A percentile compares a stretch with the other conserved stretches of the same genome.
Evolutionary conservation across 2,329 filamentous ascomycete species (phyloP).

Genomic region (Monilinia aucupariae): DNA sequence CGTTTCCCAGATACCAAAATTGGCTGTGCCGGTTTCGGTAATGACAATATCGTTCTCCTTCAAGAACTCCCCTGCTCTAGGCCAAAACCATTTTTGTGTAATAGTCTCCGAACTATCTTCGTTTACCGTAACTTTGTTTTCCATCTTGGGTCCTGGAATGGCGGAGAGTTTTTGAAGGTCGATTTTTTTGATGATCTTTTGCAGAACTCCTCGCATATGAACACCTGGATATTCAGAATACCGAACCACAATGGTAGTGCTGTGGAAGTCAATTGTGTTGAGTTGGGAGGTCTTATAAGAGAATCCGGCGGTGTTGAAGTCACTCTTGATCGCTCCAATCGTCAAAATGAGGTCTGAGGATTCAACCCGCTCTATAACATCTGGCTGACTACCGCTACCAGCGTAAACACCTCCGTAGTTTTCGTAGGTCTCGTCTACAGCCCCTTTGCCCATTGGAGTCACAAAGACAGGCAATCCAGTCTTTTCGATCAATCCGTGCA

Average conservation of each 20-base stretch:
- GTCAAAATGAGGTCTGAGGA: slow-evolving; percentile 64
- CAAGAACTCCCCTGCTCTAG: slow-evolving; percentile 66
- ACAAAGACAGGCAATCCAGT: slow-evolving; percentile 76
- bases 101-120: slow-evolving; percentile 44
- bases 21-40: slow-evolving; percentile 82
- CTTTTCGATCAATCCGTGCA: slow-evolving; percentile 66
- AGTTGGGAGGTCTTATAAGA: slow-evolving; percentile 72
- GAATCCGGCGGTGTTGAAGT: slow-evolving; percentile 81
- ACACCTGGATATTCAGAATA: slow-evolving; percentile 76
- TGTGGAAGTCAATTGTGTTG: slow-evolving; percentile 77
- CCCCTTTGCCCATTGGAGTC: slow-evolving; percentile 86
- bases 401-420: slow-evolving; percentile 82
- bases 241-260: slow-evolving; percentile 63
- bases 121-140: slow-evolving; percentile 45
- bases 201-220: slow-evolving; percentile 71
- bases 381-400: slow-evolving; percentile 65
- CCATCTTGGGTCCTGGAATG: slow-evolving; percentile 47
- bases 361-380: slow-evolving; percentile 60
- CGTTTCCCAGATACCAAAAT: slow-evolving; percentile 84
- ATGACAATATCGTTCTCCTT: slow-evolving; percentile 58
- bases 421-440: slow-evolving; percentile 68
- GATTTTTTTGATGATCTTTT: slow-evolving; percentile 58
- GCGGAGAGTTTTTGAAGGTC: slow-evolving; percentile 54
- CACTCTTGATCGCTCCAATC: slow-evolving; percentile 64
- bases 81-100: slow-evolving; percentile 73